These are phyloP conservation scores for Candida morakotiae DNA, from an alignment of 805 yeast genomes.

Conservation along the genomic window DNA sequence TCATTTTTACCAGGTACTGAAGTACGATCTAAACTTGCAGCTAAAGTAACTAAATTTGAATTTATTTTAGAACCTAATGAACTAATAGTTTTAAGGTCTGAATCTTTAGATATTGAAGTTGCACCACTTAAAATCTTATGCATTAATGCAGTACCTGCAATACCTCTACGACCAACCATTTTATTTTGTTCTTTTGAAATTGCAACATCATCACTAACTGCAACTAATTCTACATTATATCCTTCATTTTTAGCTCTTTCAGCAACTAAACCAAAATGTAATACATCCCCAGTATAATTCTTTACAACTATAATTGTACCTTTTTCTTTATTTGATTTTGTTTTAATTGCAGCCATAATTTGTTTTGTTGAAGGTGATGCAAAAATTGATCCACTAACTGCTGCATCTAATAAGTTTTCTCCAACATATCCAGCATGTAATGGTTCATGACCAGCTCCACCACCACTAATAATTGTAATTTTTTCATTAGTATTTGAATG, in stretches of 20 bases:
- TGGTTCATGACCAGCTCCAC: constrained; percentile 97
- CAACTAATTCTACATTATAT: constrained; percentile 62
- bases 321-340: constrained; percentile 43
- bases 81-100: constrained; percentile 47
- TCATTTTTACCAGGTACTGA: constrained; percentile 73
- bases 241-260: constrained; percentile 84
- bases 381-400: constrained; percentile 87
- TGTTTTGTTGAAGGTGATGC: constrained; percentile 95
- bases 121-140: constrained; percentile 85
- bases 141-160: constrained; percentile 85
- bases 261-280: constrained; percentile 88
- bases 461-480: constrained; percentile 79
- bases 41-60: constrained; percentile 74
- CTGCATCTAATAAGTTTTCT: constrained; percentile 74
- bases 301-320: constrained; percentile 82
- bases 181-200: constrained; percentile 89
- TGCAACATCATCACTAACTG: constrained; percentile 90
- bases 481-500: constrained; percentile 40
- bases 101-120: constrained; percentile 2
- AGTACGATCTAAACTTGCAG: constrained; percentile 85
- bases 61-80: constrained; percentile 58
- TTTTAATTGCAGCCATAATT: constrained; percentile 65
- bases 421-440: constrained; percentile 92
- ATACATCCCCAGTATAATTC: constrained; percentile 91
- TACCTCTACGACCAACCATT: constrained; percentile 89